phyloP scores from a whole-genome alignment of 805 yeast genomes.

The Jamesozyma piceae region DNA sequence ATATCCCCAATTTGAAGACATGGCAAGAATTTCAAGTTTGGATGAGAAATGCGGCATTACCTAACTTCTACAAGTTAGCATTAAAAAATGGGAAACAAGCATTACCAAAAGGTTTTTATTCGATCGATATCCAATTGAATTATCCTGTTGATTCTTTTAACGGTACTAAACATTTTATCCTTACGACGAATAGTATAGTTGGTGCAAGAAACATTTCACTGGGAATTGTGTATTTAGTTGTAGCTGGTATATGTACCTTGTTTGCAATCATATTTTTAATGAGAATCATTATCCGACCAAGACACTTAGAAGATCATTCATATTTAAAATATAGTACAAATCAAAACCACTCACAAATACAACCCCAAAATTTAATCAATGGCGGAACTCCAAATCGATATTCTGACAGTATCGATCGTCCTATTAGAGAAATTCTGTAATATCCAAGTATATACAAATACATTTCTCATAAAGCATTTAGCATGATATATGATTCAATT shows the following conservation, averaged over 20 bases:
- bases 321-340: constrained; percentile 34
- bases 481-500: neutral
- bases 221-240: constrained; percentile 77
- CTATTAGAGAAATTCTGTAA: neutral
- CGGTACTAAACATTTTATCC: constrained; percentile 73
- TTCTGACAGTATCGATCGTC: neutral
- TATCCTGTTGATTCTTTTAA: constrained; percentile 78
- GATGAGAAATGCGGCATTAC: constrained; percentile 91
- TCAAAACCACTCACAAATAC: neutral
- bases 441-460: neutral
- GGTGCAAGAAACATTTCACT: constrained; percentile 82
- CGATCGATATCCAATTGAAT: constrained; percentile 57
- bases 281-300: constrained; percentile 72
- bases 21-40: constrained; percentile 73
- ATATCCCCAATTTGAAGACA: constrained; percentile 55
- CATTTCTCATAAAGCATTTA: neutral
- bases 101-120: constrained; percentile 59
- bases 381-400: neutral
- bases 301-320: constrained; percentile 69
- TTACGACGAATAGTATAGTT: constrained; percentile 71
- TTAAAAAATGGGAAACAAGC: constrained; percentile 54
- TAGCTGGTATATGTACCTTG: constrained; percentile 67
- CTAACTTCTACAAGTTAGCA: constrained; percentile 76
- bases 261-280: constrained; percentile 68
- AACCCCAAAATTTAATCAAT: neutral